These are phyloP conservation scores for Vairimorpha necatrix DNA, from an alignment of 371 early-diverging fungal genomes.

Conservation along the genomic window DNA sequence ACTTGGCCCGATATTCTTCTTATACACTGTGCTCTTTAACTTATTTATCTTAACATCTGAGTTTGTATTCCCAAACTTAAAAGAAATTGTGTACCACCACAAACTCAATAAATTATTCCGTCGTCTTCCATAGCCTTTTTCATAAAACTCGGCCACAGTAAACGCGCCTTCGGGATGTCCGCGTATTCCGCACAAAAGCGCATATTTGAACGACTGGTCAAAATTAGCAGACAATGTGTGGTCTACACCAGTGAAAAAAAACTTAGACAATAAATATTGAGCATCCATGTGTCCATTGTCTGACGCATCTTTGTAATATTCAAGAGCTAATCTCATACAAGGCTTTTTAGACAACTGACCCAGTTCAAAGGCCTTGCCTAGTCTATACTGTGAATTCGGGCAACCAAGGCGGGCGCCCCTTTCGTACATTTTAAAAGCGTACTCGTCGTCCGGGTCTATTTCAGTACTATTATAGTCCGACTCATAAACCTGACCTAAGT, in stretches of 20 bases:
- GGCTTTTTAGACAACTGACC: conserved; percentile 54
- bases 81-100: conserved; percentile 64
- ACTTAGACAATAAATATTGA: conserved; percentile 34
- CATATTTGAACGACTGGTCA: conserved; percentile 50
- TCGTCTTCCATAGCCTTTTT: conserved; percentile 44
- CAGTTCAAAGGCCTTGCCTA: conserved; percentile 55
- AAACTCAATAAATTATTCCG: conserved; percentile 44
- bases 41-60: conserved; percentile 26
- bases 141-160: conserved; percentile 50
- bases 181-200: conserved; percentile 46
- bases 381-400: conserved; percentile 57
- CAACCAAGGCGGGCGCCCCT: conserved; percentile 60
- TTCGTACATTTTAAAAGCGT: conserved; percentile 57
- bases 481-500: conserved; percentile 63
- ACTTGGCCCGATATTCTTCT: conserved; percentile 32
- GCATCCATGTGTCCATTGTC: conserved; percentile 62
- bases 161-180: conserved; percentile 51
- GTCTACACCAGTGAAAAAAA: conserved; percentile 41
- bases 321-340: conserved; percentile 30
- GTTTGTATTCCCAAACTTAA: conserved; percentile 35
- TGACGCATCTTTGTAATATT: conserved; percentile 60
- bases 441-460: conserved; percentile 54
- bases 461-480: conserved; percentile 12
- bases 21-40: conserved; percentile 22
- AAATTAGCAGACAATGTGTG: conserved; percentile 1